Evolutionary conservation across 2,329 filamentous ascomycete genomes (phyloP).

Genomic region (Neopestalotiopsis clavispora): DNA sequence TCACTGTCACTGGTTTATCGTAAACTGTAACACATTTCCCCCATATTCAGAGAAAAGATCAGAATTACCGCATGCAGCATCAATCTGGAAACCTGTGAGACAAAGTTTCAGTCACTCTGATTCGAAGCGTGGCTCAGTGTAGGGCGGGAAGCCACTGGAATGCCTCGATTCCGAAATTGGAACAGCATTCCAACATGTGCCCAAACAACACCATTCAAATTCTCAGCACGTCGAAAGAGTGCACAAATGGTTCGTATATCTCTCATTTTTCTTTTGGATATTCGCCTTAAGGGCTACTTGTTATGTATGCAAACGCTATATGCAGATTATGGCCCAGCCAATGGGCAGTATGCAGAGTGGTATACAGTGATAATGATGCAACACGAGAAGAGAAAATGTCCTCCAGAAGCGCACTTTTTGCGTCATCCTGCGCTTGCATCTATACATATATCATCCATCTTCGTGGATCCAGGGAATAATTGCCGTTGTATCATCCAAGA

Average conservation of each 20-base stretch:
- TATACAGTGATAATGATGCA: no score
- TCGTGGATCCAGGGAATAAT: not conserved
- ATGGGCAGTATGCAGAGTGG: not conserved
- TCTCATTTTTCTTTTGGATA: not conserved
- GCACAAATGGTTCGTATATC: not conserved
- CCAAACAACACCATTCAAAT: not conserved
- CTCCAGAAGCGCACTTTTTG: not conserved
- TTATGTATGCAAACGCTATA: not conserved
- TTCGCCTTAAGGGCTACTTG: not conserved
- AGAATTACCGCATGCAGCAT: not conserved
- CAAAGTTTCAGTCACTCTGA: not conserved
- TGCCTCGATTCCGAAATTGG: not conserved
- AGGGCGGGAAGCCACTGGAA: not conserved
- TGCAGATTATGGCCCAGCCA: not conserved
- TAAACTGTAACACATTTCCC: not conserved
- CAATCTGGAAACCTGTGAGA: not conserved
- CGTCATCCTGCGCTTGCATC: not conserved
- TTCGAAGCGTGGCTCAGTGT: not conserved
- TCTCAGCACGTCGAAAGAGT: not conserved
- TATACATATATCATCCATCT: not conserved
- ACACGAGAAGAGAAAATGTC: not conserved
- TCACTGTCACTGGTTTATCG: not conserved
- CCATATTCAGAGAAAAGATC: no score
- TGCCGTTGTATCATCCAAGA: not conserved
- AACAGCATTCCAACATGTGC: not conserved